Evolutionary conservation across 2,329 filamentous ascomycete species (phyloP).

Genomic region (Claviceps humidiphila): DNA sequence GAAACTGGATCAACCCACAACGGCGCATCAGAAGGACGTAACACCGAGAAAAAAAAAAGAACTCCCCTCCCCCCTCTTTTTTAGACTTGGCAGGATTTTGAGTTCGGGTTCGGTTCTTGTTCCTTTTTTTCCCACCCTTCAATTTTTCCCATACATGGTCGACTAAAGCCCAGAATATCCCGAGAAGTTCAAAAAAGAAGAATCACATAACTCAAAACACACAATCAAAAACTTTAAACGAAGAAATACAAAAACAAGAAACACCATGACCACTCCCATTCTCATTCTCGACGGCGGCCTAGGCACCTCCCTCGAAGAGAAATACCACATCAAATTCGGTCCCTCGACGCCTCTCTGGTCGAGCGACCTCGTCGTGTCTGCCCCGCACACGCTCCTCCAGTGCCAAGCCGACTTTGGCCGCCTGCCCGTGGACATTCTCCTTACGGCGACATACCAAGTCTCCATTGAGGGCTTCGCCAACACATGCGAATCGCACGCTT

Average conservation of each 20-base stretch:
- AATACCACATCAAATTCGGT: constrained; percentile 39
- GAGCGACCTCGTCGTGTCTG: constrained; percentile 47
- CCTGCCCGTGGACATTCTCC: constrained; percentile 47
- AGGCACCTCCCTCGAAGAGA: constrained; percentile 50
- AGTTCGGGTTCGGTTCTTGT: too few species aligned
- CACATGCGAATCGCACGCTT: constrained; percentile 25
- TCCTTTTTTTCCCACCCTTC: too few species aligned
- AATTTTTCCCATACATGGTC: too few species aligned
- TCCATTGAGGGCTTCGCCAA: constrained; percentile 41
- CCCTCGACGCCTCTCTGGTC: constrained; percentile 51
- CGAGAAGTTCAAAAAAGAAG: too few species aligned
- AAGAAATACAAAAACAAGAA: not conserved
- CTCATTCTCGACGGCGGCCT: constrained; percentile 52
- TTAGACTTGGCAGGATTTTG: too few species aligned
- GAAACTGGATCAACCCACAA: too few species aligned
- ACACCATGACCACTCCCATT: not conserved
- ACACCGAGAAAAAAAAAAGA: too few species aligned
- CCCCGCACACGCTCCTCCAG: constrained; percentile 34
- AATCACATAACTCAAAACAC: too few species aligned
- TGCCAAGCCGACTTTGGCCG: constrained; percentile 43
- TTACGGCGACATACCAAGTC: constrained; percentile 56
- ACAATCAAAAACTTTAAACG: too few species aligned
- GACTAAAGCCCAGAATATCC: too few species aligned
- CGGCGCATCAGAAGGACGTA: too few species aligned
- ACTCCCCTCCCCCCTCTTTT: too few species aligned